These are phyloP conservation scores for Apiotrichum gamsii DNA, from an alignment of 1,284 basidiomycete genomes.

Conservation along the genomic window DNA sequence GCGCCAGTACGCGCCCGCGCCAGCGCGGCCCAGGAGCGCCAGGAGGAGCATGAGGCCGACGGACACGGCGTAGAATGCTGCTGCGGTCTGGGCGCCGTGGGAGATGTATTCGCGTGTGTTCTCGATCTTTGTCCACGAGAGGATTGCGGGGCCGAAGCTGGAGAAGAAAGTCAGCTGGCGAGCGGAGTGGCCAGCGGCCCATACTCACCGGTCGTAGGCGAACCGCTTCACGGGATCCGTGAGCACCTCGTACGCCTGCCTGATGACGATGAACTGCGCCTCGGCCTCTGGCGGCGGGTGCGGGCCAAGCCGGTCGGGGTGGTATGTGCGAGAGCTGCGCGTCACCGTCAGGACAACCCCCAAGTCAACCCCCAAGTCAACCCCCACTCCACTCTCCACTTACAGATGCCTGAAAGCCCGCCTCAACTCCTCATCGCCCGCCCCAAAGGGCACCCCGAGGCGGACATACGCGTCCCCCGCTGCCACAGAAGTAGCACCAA, in stretches of 20 bases:
- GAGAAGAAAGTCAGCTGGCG: neutral
- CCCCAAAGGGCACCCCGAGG: slow-evolving; percentile 58
- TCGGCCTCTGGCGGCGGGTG: slow-evolving; percentile 53
- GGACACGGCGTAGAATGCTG: slow-evolving; percentile 7
- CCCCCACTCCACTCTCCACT: slow-evolving; percentile 3
- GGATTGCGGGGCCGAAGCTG: slow-evolving; percentile 11
- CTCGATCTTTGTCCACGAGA: neutral
- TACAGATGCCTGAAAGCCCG: slow-evolving; percentile 62
- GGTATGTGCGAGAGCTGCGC: slow-evolving; percentile 57
- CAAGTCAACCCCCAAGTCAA: neutral
- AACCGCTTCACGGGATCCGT: slow-evolving; percentile 72
- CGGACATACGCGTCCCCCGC: slow-evolving; percentile 64
- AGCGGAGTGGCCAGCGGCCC: no score
- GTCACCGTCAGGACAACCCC: neutral
- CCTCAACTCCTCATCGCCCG: slow-evolving; percentile 63
- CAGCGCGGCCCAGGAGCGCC: slow-evolving; percentile 54
- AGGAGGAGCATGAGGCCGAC: slow-evolving; percentile 5
- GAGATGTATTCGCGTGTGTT: slow-evolving; percentile 8
- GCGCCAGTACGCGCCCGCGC: slow-evolving; percentile 68
- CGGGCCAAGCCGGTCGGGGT: slow-evolving; percentile 68
- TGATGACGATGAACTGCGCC: slow-evolving; percentile 59
- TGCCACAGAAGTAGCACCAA: slow-evolving; percentile 48
- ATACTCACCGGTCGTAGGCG: slow-evolving; percentile 69
- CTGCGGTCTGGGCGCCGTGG: neutral
- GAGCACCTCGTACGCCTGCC: slow-evolving; percentile 71